These are phyloP conservation scores for Hirsutella minnesotensis DNA, from an alignment of 2,329 filamentous ascomycete genomes.

Conservation along the genomic window DNA sequence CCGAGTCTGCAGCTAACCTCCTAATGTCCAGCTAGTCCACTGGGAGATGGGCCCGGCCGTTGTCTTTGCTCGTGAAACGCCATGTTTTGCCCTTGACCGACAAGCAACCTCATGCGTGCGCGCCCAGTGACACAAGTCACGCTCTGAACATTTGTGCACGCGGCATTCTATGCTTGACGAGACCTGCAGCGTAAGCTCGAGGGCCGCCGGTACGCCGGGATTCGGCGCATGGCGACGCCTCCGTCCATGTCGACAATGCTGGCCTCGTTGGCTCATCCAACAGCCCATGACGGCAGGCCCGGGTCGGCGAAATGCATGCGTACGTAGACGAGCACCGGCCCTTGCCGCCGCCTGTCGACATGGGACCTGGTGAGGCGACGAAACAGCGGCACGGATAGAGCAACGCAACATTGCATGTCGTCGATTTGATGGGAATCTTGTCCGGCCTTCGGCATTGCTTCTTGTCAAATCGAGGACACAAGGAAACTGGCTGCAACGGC, in stretches of 20 bases:
- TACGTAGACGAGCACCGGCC: neutral
- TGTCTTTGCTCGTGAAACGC: neutral
- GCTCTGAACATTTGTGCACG: neutral
- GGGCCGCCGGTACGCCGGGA: neutral
- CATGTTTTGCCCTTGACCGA: neutral
- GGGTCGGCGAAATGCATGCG: no score
- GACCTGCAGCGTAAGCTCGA: neutral
- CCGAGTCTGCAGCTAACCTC: no score
- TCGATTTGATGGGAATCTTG: neutral
- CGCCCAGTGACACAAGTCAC: neutral
- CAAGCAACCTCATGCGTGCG: neutral
- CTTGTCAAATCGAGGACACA: constrained; percentile 24
- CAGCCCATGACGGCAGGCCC: no score
- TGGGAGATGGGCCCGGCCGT: neutral
- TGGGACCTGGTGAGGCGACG: no score
- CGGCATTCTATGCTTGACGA: neutral
- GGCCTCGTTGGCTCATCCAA: no score
- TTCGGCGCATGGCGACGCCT: neutral
- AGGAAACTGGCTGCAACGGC: constrained; percentile 23
- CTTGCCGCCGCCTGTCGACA: neutral
- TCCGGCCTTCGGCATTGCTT: neutral
- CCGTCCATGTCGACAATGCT: neutral
- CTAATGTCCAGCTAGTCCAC: no score
- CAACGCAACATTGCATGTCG: constrained; percentile 1
- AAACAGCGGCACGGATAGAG: neutral